A percentile compares a stretch with the other conserved stretches of the same genome.
Evolutionary conservation across 768 basidiomycete species (phyloP).

Genomic region (Russula lepida): DNA sequence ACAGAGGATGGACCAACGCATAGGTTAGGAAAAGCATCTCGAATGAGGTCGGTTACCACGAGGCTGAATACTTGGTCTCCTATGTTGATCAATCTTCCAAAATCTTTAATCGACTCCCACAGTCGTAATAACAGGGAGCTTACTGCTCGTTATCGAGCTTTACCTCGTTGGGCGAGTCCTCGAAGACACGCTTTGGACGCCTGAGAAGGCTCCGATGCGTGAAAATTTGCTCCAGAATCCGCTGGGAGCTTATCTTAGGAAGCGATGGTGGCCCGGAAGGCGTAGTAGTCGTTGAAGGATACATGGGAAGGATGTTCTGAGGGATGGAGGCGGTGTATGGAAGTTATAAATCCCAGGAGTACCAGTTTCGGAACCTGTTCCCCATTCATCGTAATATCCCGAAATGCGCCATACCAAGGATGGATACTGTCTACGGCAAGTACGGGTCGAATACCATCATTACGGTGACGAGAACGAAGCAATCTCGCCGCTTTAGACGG

Average conservation of each 20-base stretch:
- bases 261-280: constrained; percentile 1
- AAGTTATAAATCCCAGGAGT: constrained; percentile 2
- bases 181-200: constrained; percentile 8
- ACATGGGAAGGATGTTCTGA: constrained; percentile 2
- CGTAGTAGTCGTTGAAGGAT: not conserved
- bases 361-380: not conserved
- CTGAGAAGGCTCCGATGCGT: constrained; percentile 8
- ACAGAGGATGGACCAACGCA: constrained; percentile 15
- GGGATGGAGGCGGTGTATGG: not conserved
- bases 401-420: constrained; percentile 10
- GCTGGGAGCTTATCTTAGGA: not conserved
- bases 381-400: not conserved
- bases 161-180: constrained; percentile 1
- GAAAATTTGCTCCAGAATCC: constrained; percentile 2
- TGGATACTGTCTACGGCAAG: not conserved
- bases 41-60: constrained; percentile 9
- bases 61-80: constrained; percentile 14
- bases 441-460: not conserved
- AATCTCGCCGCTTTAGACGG: not conserved
- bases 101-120: not conserved
- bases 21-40: constrained; percentile 1
- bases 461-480: not conserved
- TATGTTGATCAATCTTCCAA: constrained; percentile 4
- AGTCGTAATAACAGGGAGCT: not conserved
- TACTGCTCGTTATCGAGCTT: constrained; percentile 13